Evolutionary conservation across 345 rosid genomes (phyloP).

Genomic region (Citrus reticulata): DNA sequence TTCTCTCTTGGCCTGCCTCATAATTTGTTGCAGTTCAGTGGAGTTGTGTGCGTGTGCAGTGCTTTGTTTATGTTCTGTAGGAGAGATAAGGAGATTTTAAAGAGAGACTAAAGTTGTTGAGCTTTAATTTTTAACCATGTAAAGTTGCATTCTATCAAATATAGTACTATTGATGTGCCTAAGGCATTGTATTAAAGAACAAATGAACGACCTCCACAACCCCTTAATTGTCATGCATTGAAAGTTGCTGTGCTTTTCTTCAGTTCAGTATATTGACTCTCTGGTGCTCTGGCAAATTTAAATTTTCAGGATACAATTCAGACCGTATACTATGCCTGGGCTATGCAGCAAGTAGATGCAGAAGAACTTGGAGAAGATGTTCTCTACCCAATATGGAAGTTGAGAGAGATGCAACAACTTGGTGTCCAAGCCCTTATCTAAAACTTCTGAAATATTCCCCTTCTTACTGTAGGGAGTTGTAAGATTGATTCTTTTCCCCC

Average conservation of each 20-base stretch:
- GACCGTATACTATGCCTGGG: slow-evolving; percentile 78
- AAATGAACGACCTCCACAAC: background rate
- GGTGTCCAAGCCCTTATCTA: slow-evolving; percentile 82
- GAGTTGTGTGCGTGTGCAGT: background rate
- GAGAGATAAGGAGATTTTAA: background rate
- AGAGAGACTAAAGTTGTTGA: background rate
- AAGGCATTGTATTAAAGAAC: background rate
- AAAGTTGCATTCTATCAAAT: background rate
- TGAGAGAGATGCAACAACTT: slow-evolving; percentile 66
- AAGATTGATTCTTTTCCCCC: slow-evolving; percentile 1
- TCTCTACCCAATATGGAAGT: slow-evolving; percentile 84
- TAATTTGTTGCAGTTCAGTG: background rate
- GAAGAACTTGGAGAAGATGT: slow-evolving; percentile 90
- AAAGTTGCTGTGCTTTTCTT: background rate
- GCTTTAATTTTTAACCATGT: background rate
- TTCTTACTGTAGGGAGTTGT: background rate
- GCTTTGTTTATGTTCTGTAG: background rate
- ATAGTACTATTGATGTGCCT: background rate
- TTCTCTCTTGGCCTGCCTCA: background rate
- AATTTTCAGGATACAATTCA: slow-evolving; percentile 76
- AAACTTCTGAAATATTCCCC: background rate
- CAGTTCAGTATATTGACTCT: background rate
- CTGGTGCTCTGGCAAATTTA: background rate
- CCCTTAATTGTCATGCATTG: background rate
- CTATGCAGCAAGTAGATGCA: slow-evolving; percentile 88